phyloP scores from a whole-genome alignment of 2,329 filamentous ascomycete species.

The Beauveria caledonica region DNA sequence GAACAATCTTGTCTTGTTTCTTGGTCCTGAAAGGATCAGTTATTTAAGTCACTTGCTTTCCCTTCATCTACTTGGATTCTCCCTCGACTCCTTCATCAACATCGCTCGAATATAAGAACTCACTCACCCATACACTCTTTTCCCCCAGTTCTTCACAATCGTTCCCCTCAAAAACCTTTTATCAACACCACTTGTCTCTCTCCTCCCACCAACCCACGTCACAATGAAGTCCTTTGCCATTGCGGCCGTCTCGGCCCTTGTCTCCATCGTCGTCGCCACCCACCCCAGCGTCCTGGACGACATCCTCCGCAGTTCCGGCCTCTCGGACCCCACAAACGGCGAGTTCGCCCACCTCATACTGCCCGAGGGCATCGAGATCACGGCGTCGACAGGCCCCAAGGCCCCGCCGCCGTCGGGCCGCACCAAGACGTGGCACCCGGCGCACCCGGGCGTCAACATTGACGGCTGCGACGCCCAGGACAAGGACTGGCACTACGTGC shows the following conservation, averaged over 20 bases:
- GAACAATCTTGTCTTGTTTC: neutral
- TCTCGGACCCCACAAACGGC: neutral
- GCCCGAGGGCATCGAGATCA: slow-evolving; percentile 8
- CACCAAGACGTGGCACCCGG: slow-evolving; percentile 28
- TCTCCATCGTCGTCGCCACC: slow-evolving; percentile 13
- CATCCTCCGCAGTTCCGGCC: neutral
- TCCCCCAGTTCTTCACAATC: slow-evolving; percentile 6
- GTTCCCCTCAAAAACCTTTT: neutral
- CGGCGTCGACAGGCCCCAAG: slow-evolving; percentile 14
- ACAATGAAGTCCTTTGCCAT: slow-evolving; percentile 19
- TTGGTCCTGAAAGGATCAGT: neutral
- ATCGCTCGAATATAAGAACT: slow-evolving; percentile 12
- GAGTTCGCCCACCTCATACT: slow-evolving; percentile 1
- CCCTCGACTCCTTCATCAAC: neutral
- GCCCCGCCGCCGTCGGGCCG: slow-evolving; percentile 19
- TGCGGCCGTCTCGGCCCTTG: slow-evolving; percentile 14
- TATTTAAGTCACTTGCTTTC: slow-evolving; percentile 5
- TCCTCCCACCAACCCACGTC: slow-evolving; percentile 14
- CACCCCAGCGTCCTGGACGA: neutral
- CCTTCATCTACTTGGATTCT: neutral
- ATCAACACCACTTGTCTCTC: slow-evolving; percentile 7
- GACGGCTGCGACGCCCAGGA: slow-evolving; percentile 27
- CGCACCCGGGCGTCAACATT: slow-evolving; percentile 27
- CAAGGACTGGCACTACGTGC: slow-evolving; percentile 29
- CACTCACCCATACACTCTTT: slow-evolving; percentile 14